A percentile compares a stretch with the other conserved stretches of the same genome.
phyloP scores from a whole-genome alignment of 805 yeast species.

The Wickerhamiella cacticola region DNA sequence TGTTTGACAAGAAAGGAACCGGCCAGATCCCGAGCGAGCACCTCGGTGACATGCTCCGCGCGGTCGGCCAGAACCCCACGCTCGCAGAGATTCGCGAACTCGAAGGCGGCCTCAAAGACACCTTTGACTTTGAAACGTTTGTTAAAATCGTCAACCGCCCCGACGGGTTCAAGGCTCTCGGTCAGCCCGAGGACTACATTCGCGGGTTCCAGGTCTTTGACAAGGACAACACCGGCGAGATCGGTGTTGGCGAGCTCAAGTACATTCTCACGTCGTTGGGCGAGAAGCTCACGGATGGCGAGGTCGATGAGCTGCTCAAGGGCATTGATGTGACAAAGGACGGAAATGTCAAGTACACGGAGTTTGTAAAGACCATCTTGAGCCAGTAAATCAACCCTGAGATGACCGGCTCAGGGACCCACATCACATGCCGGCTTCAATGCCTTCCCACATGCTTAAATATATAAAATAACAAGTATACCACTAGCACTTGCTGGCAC shows the following conservation, averaged over 20 bases:
- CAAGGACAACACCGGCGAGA: conserved; percentile 88
- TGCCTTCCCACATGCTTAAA: background rate
- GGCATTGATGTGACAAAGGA: conserved; percentile 90
- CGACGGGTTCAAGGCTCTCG: conserved; percentile 66
- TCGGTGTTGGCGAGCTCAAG: conserved; percentile 92
- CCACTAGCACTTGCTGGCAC: too few relatives aligned
- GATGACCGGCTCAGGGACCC: too few relatives aligned
- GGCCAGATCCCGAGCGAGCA: conserved; percentile 77
- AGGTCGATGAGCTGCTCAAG: conserved; percentile 90
- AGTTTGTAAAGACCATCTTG: conserved; percentile 65
- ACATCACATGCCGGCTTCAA: too few relatives aligned
- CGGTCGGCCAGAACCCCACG: conserved; percentile 98
- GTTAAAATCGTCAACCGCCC: conserved; percentile 70
- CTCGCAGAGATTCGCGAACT: conserved; percentile 66
- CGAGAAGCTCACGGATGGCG: conserved; percentile 78
- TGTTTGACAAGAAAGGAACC: conserved; percentile 91
- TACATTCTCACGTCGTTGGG: conserved; percentile 93
- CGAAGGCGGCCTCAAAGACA: conserved; percentile 33
- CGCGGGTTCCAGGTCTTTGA: conserved; percentile 96
- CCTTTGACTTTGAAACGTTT: conserved; percentile 62
- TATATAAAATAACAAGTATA: too few relatives aligned
- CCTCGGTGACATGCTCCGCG: conserved; percentile 86
- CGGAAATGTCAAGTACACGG: conserved; percentile 85
- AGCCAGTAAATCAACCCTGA: conserved; percentile 12
- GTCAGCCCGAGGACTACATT: conserved; percentile 84